phyloP scores from a whole-genome alignment of 176 grass and related monocot species.

The Pharus latifolius region DNA sequence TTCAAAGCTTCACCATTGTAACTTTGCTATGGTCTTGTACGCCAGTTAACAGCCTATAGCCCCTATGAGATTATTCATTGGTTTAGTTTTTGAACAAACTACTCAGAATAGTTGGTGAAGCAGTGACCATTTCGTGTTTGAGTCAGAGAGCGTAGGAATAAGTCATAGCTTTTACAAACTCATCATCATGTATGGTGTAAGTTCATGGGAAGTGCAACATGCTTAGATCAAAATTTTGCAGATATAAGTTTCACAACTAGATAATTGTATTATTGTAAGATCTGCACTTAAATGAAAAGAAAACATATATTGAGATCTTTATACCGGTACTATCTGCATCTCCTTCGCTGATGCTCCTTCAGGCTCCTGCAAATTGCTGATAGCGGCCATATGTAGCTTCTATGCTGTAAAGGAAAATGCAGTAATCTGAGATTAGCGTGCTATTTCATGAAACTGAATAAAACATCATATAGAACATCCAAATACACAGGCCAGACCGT shows the following conservation, averaged over 20 bases:
- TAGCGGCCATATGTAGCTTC: constrained; percentile 40
- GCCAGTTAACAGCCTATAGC: too few species aligned
- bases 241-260: not conserved
- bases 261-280: not conserved
- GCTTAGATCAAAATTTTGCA: not conserved
- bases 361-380: constrained; percentile 13
- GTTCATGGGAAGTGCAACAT: not conserved
- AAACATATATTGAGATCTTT: constrained; percentile 1
- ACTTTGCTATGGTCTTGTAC: not conserved
- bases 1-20: not conserved
- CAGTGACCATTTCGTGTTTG: too few species aligned
- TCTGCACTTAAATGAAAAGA: not conserved
- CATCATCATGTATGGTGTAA: too few species aligned
- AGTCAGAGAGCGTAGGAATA: too few species aligned
- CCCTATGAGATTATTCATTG: too few species aligned
- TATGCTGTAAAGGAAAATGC: constrained; percentile 32
- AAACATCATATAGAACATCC: too few species aligned
- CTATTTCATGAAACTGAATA: not conserved
- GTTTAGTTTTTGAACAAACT: not conserved
- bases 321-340: constrained; percentile 8
- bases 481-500: too few species aligned
- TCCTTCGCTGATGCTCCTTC: constrained; percentile 12
- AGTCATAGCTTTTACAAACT: too few species aligned
- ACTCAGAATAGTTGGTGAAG: too few species aligned
- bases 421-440: not conserved